A percentile compares a stretch with the other conserved stretches of the same genome.
Conservation (phyloP, 192 early-diverging fungal genomes). For the Backusella circina region DNA sequence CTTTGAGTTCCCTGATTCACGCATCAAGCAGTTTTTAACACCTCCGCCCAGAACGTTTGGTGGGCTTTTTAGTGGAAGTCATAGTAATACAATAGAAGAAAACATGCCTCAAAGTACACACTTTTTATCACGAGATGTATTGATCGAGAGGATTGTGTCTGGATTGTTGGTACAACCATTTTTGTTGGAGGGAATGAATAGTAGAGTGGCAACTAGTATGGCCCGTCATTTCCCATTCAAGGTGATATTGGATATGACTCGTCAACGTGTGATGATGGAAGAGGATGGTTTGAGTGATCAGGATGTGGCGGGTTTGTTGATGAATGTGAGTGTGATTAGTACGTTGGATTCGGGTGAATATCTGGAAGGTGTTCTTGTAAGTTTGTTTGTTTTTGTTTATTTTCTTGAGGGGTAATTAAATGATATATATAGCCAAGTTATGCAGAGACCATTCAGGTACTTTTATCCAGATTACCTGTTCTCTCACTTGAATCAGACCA, state of each 20-base stretch:
- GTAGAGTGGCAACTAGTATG: not conserved
- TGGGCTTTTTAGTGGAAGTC: not conserved
- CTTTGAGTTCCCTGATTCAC: not conserved
- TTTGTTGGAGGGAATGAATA: not conserved
- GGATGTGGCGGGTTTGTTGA: conserved; percentile 35
- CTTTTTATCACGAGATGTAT: not conserved
- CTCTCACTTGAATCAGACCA: not conserved
- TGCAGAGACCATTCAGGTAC: not conserved
- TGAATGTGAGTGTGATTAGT: conserved; percentile 37
- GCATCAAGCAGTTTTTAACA: not conserved
- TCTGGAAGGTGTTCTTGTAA: conserved; percentile 22
- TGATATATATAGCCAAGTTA: not conserved
- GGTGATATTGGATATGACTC: not conserved
- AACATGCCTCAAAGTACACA: not conserved
- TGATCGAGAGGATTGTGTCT: not conserved
- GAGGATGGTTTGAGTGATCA: not conserved
- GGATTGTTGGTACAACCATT: not conserved
- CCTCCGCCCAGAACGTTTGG: not conserved
- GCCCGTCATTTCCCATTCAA: not conserved
- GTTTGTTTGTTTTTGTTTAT: not conserved
- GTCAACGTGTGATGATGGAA: not conserved
- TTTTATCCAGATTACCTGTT: conserved; percentile 2
- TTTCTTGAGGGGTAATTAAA: no score
- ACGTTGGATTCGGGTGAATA: conserved; percentile 20
- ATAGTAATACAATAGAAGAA: no score